Evolutionary conservation across 2,329 filamentous ascomycete genomes (phyloP), one percentile per base, ranked within the genome.

Genomic region (Trichoderma semiorbis): DNA sequence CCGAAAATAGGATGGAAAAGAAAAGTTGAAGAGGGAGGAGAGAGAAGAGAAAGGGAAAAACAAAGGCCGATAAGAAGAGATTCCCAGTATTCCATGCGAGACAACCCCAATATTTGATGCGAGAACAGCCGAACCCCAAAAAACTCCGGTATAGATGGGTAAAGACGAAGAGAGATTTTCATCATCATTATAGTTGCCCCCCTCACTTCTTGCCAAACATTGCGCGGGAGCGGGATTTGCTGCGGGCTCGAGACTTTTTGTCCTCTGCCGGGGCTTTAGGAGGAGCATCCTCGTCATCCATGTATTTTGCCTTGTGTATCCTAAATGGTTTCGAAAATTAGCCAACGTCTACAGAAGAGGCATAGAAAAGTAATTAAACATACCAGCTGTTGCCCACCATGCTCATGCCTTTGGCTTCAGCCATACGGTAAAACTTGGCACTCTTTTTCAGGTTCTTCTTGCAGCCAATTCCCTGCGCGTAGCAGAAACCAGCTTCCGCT

Each of bases 331-430:
- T 16, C 4, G 1, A 3, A 6, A 68, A 21, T 68, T 34, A 68
- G 65, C 26, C n/a, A 32, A 24, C 1, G n/a, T 26, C 14, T 2
- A 18, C 2, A n/a, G 3, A 58, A 36, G 18, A 16, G 21, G 24
- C 11, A n/a, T 26, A n/a, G 16, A 16, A 11, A 12, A 64, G 57
- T 63, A 39, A 71, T 32, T 24, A 24, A 36, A 88, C 93, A 79
- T 86, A 97, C 95, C 96, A 99, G 85, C 94, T 98, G 80, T 98
- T 98, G 70, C 96, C 96, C 71, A 97, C 92, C 94, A 98, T 98
- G 81, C 90, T 97, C 86, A 98, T 95, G 7, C 96, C 96, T 82
- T 96, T 96, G 28, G 92, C 90, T 80, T 97, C 96, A 7, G 96
- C 96, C 84, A 91, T 87, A 26, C 96, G 91, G 80, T 98, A 98